Evolutionary conservation across 305 asterid genomes (phyloP), one percentile per base, ranked within the genome.

Genomic region (Plantago coronopus): DNA sequence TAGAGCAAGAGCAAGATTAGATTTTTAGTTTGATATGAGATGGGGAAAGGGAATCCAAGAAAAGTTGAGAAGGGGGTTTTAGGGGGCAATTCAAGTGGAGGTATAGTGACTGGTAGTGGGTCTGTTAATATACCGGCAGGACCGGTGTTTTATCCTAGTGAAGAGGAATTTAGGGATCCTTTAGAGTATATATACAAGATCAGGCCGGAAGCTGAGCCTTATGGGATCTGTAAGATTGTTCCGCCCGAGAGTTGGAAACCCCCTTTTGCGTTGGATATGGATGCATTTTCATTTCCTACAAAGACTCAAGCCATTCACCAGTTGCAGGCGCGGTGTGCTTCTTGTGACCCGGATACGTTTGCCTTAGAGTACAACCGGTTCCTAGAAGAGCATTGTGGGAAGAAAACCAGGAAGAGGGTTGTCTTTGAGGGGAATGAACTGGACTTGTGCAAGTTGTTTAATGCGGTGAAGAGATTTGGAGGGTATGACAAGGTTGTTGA

Each of bases 161-260:
- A 79, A 76, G 96, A 83, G 60, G 98, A 91, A 74, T 91, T 91
- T 69, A 82, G 76, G 86, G 91, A 91, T 75, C 96, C 96, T 68
- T 73, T 91, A 62, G 91, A 79, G 73, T 91, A 77, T 72, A 77
- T 91, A 71, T 77, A 88, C 69, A 88, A 84, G 93, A 91, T 91
- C 88, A 82, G 96, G 66, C 90, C 93, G 4, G 90, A 84, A 72
- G 98, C 98, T n/a, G 95, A 91, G 80, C 88, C 86, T 50, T 91
- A 82, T 69, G 98, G 98, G 72, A 91, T 91, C 63, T 91, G 96
- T 71, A 88, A 84, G 70, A 88, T 91, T 66, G 90, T 91, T 15
- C 98, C 98, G 17, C 98, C 98, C 0, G 49, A 72, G 43, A 75
- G 79, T 60, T 91, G 98, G 98, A 86, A 81, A 47, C 84, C 98